phyloP scores from a whole-genome alignment of 257 asterid genomes.

The Echites panduratus region DNA sequence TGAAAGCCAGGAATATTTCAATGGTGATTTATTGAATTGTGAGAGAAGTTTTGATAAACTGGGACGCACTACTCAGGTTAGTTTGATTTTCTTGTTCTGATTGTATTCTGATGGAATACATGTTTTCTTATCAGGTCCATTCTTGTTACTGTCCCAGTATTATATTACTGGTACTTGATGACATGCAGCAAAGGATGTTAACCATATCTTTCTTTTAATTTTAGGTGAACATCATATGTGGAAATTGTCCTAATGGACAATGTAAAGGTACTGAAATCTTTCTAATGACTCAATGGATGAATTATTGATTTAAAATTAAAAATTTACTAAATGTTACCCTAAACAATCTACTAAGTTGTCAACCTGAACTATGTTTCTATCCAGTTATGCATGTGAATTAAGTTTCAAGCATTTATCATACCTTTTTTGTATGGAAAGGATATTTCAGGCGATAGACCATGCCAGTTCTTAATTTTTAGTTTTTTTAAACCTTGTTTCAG shows the following conservation, averaged over 20 bases:
- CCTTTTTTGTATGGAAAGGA: not conserved
- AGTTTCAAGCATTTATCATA: not conserved
- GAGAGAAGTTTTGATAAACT: conserved; percentile 77
- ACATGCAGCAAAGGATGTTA: not conserved
- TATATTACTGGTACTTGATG: not conserved
- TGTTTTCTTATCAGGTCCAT: conserved; percentile 1
- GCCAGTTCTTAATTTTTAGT: not conserved
- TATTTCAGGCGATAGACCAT: not conserved
- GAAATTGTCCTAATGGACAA: conserved; percentile 74
- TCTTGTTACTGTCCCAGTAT: not conserved
- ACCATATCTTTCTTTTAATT: conserved; percentile 20
- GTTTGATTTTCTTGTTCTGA: conserved; percentile 1
- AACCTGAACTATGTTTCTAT: not conserved
- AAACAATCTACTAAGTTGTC: not conserved
- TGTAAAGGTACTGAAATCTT: conserved; percentile 60
- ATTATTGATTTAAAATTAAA: conserved; percentile 2
- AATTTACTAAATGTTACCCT: not conserved
- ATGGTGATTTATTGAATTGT: conserved; percentile 69
- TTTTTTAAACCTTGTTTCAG: conserved; percentile 27
- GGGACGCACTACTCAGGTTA: conserved; percentile 97
- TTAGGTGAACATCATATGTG: conserved; percentile 85
- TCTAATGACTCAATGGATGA: not conserved
- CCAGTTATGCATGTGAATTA: not conserved
- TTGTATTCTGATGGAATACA: not conserved
- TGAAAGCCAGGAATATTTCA: conserved; percentile 60